These are phyloP conservation scores for Cerioporus squamosus DNA, from an alignment of 1,284 basidiomycete species.

Conservation along the genomic window DNA sequence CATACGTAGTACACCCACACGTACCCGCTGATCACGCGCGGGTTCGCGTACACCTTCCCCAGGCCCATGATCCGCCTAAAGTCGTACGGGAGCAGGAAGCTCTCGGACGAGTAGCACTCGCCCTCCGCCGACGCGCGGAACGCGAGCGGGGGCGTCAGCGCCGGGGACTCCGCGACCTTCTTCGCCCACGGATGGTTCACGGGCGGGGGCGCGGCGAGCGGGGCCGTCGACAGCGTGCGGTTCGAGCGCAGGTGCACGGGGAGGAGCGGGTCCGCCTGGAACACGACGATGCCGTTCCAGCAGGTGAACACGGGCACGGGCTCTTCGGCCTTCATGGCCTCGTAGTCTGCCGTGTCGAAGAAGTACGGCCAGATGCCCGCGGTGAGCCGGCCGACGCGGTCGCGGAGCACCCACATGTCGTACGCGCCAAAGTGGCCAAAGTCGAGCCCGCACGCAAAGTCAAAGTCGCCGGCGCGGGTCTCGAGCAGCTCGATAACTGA, in stretches of 20 bases:
- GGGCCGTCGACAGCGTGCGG: constrained; percentile 33
- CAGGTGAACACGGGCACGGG: constrained; percentile 58
- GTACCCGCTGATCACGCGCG: constrained; percentile 45
- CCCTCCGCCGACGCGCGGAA: constrained; percentile 50
- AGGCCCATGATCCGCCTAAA: constrained; percentile 50
- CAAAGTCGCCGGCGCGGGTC: constrained; percentile 51
- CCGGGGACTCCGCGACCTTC: constrained; percentile 34
- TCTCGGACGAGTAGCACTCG: constrained; percentile 56
- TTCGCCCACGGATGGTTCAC: constrained; percentile 32
- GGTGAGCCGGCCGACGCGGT: constrained; percentile 43
- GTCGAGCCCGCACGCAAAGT: constrained; percentile 62
- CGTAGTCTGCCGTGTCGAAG: constrained; percentile 40
- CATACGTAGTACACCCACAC: constrained; percentile 45
- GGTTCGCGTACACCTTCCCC: constrained; percentile 49
- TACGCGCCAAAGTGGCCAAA: constrained; percentile 48
- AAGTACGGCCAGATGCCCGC: constrained; percentile 59
- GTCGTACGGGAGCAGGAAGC: constrained; percentile 58
- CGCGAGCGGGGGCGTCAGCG: constrained; percentile 40
- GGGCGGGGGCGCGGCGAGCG: constrained; percentile 27
- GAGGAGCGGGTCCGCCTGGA: constrained; percentile 50
- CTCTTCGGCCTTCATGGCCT: constrained; percentile 41
- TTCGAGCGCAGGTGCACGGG: constrained; percentile 38
- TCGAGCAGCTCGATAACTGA: constrained; percentile 49
- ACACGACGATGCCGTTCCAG: constrained; percentile 64
- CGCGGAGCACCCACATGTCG: constrained; percentile 52